A percentile compares a stretch with the other conserved stretches of the same genome.
Conservation (phyloP, 257 asterid genomes). For the Salvia rosmarinus region DNA sequence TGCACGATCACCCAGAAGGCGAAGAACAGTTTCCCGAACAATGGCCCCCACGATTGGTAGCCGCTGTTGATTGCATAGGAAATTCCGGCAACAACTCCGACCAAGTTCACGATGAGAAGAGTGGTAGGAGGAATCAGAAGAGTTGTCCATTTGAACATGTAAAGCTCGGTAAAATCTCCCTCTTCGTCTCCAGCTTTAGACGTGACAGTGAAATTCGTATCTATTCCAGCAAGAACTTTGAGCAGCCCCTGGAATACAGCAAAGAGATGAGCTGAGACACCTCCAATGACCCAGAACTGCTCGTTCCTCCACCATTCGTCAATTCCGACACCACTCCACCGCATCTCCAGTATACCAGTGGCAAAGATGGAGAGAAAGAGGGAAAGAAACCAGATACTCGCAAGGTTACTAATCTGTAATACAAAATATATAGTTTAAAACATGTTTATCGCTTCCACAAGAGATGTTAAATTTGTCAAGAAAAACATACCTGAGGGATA, state of each 20-base stretch:
- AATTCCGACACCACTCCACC: constrained; percentile 97
- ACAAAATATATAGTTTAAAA: background rate
- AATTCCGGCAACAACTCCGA: constrained; percentile 91
- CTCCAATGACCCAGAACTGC: constrained; percentile 98
- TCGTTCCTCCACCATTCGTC: constrained; percentile 99
- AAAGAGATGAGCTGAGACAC: constrained; percentile 89
- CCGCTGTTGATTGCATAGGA: constrained; percentile 96
- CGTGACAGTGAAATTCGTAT: constrained; percentile 95
- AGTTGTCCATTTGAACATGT: constrained; percentile 97
- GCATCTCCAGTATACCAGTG: constrained; percentile 93
- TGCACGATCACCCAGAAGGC: constrained; percentile 99
- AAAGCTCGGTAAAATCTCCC: constrained; percentile 92
- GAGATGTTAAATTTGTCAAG: constrained; percentile 3
- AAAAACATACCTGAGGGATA: constrained; percentile 81
- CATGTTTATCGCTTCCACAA: background rate
- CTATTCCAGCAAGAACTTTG: constrained; percentile 96
- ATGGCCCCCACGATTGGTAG: constrained; percentile 95
- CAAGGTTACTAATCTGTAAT: constrained; percentile 89
- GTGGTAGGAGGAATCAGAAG: constrained; percentile 94
- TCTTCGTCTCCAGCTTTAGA: constrained; percentile 93
- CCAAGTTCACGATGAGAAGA: constrained; percentile 82
- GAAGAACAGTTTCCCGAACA: constrained; percentile 84
- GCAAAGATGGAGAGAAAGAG: constrained; percentile 96
- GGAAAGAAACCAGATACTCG: constrained; percentile 96
- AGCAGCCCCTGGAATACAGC: constrained; percentile 96